Base-by-base conservation (phyloP, 1,139 yeast species). In the Lodderomyces pseudojiufengensis region DNA sequence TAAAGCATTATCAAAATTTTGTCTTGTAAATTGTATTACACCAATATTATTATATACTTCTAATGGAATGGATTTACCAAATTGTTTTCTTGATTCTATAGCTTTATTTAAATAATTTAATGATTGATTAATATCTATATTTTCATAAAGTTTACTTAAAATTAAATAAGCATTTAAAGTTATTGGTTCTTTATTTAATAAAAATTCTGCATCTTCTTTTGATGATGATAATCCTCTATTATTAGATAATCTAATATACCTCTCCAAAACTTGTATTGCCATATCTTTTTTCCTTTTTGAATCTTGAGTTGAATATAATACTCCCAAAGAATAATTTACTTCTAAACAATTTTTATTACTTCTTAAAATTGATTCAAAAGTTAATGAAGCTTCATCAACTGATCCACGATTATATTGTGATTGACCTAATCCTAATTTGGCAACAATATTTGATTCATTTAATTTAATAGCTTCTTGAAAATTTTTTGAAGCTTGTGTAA, bases 401-500 rank as follows among this genome's bases (percentile, higher is more conserved):
- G 85, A 79, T 24, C 83, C 78, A 54, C 88, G 80, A 40, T 80
- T 72, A 43, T 82, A 73, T 53, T 87, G 92, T 3, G 95, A 78
- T 56, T 87, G 94, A 0, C 95, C 97, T 44, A 85, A 73, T 21
- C 96, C 97, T 39, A 90, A 65, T 48, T 79, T 78, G 1, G 97
- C 82, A 24, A 84, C 67, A 9, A 81, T 54, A 47, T 83, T 82
- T 33, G 63, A 64, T 31, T 80, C 85, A 50, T 81, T 78, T 32
- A 69, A 61, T 47, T 76, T 80, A 33, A 78, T 67, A n/a, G 94
- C 76, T 47, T 76, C 87, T 51, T 82, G 81, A 58, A 86, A 90
- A 50, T 73, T 68, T 41, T 75, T 74, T 49, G 87, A 84, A 0
- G 97, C 83, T 43, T 75, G 75, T 9, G 78, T 74, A 48, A 70